Conservation (phyloP, 352 stramenopile species). For the Globisporangium spiculum region DNA sequence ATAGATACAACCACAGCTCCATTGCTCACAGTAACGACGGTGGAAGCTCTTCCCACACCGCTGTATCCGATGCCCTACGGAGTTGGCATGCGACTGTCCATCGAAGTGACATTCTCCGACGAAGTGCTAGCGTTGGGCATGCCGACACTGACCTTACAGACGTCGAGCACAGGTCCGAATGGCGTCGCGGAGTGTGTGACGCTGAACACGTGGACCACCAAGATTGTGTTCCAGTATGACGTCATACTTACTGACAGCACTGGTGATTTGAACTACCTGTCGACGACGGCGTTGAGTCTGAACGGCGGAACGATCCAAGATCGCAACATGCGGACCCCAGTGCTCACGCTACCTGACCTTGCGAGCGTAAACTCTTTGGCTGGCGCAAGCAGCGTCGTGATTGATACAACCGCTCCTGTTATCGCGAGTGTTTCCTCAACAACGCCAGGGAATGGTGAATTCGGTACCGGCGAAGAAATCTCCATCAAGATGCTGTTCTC, state of each 20-base stretch:
- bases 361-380: constrained; percentile 40
- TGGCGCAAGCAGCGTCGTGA: constrained; percentile 50
- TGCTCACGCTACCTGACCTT: constrained; percentile 49
- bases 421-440: constrained; percentile 53
- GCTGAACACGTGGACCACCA: constrained; percentile 51
- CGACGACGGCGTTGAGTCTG: constrained; percentile 45
- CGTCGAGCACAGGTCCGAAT: constrained; percentile 33
- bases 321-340: constrained; percentile 56
- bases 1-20: constrained; percentile 57
- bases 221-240: constrained; percentile 68
- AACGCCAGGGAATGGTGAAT: constrained; percentile 62
- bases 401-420: constrained; percentile 66
- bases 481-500: constrained; percentile 60
- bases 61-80: constrained; percentile 56
- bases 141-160: constrained; percentile 50
- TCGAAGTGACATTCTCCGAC: constrained; percentile 79
- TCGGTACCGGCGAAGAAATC: constrained; percentile 62
- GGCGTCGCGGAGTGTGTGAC: constrained; percentile 56
- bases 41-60: constrained; percentile 37
- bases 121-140: constrained; percentile 61
- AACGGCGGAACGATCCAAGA: constrained; percentile 61
- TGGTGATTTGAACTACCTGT: constrained; percentile 61
- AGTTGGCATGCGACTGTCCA: constrained; percentile 50
- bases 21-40: constrained; percentile 39
- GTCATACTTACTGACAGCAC: constrained; percentile 50